phyloP scores from a whole-genome alignment of 371 early-diverging fungal genomes.

The Syncephalastrum monosporum region DNA sequence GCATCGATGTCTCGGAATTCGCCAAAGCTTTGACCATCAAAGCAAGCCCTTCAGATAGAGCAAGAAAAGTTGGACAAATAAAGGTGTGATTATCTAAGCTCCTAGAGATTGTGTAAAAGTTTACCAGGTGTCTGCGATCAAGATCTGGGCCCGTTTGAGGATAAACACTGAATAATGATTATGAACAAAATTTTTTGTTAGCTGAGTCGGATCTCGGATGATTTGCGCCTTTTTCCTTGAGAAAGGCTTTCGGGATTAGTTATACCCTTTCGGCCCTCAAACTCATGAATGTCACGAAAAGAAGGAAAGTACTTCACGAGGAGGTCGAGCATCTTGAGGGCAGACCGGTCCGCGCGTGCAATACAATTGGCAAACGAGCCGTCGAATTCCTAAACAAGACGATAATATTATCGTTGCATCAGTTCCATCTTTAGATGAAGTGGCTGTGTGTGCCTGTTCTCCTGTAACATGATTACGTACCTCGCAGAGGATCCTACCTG shows the following conservation, averaged over 20 bases:
- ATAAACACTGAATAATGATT: slow-evolving; percentile 50
- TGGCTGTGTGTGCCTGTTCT: not conserved
- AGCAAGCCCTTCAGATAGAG: slow-evolving; percentile 68
- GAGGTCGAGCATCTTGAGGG: slow-evolving; percentile 56
- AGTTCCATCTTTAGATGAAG: not conserved
- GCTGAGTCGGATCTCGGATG: not conserved
- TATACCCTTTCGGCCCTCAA: slow-evolving; percentile 57
- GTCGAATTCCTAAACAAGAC: slow-evolving; percentile 52
- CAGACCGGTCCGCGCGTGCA: slow-evolving; percentile 49
- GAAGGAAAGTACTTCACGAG: slow-evolving; percentile 65
- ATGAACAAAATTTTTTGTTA: not conserved
- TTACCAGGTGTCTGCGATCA: slow-evolving; percentile 88
- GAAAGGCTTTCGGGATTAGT: too few relatives aligned
- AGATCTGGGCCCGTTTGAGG: slow-evolving; percentile 86
- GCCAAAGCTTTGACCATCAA: slow-evolving; percentile 69
- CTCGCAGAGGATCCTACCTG: slow-evolving; percentile 65
- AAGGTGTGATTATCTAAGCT: not conserved
- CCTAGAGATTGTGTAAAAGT: not conserved
- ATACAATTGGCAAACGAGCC: slow-evolving; percentile 72
- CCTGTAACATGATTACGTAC: slow-evolving; percentile 21
- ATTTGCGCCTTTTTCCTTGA: too few relatives aligned
- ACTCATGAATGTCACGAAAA: slow-evolving; percentile 72
- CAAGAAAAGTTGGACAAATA: not conserved
- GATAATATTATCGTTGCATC: not conserved
- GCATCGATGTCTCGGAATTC: slow-evolving; percentile 75